Percentiles rank a stretch among this genome's conserved stretches.
phyloP scores from a whole-genome alignment of 2,329 filamentous ascomycete genomes.

The Colletotrichum somersetense region DNA sequence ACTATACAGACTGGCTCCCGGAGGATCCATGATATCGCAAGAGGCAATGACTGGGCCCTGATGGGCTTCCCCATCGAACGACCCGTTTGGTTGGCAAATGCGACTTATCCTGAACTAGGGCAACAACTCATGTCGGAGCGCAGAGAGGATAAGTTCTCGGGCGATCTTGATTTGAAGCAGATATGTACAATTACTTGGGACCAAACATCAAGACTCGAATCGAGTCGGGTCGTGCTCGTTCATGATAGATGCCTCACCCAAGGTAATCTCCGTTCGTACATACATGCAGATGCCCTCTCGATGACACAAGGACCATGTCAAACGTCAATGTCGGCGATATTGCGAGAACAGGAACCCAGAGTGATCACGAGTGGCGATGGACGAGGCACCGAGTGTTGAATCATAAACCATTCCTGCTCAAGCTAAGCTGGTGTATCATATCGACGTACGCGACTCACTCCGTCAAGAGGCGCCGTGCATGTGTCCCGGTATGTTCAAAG shows the following conservation, averaged over 20 bases:
- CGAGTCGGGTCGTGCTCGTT: neutral
- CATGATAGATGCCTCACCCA: neutral
- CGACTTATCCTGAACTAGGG: neutral
- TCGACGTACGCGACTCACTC: conserved; percentile 35
- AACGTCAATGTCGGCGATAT: neutral
- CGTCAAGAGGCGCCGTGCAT: conserved; percentile 21
- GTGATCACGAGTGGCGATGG: conserved; percentile 12
- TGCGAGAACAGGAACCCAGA: neutral
- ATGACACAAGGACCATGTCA: conserved; percentile 1
- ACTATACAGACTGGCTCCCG: neutral
- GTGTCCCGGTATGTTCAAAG: conserved; percentile 35
- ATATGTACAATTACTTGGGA: neutral
- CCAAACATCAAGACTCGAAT: neutral
- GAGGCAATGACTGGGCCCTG: neutral
- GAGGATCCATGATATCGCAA: neutral
- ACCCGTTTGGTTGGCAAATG: neutral
- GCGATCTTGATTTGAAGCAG: neutral
- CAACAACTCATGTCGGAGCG: neutral
- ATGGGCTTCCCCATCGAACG: neutral
- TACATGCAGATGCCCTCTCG: neutral
- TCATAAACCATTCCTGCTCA: conserved; percentile 39
- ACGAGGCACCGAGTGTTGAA: conserved; percentile 14
- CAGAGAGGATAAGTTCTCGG: neutral
- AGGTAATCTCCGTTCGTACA: neutral
- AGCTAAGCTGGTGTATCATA: conserved; percentile 41